phyloP scores from a whole-genome alignment of 441 rosid genomes.

The Arabidopsis hybrid region DNA sequence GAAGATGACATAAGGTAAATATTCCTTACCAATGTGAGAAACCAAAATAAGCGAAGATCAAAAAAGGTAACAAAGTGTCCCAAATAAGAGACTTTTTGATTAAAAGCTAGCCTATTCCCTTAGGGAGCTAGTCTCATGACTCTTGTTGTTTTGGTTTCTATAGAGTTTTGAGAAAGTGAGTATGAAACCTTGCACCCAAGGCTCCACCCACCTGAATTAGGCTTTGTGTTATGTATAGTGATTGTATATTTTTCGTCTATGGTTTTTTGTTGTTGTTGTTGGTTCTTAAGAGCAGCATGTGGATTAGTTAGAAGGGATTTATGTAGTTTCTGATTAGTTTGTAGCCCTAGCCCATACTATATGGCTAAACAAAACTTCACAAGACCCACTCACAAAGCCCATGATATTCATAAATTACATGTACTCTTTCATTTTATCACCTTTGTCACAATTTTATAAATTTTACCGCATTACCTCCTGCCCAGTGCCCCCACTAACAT shows the following conservation, averaged over 20 bases:
- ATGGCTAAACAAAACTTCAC: background rate
- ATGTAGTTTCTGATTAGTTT: slow-evolving; percentile 8
- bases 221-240: slow-evolving; percentile 29
- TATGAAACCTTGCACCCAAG: slow-evolving; percentile 28
- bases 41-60: slow-evolving; percentile 7
- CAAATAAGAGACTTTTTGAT: slow-evolving; percentile 21
- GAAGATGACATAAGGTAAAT: slow-evolving; percentile 28
- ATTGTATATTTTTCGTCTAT: slow-evolving; percentile 15
- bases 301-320: slow-evolving; percentile 1
- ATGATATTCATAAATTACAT: background rate
- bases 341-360: background rate
- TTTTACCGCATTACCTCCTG: background rate
- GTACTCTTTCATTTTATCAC: background rate
- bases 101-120: slow-evolving; percentile 2
- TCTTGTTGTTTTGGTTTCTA: background rate
- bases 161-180: slow-evolving; percentile 15
- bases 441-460: background rate
- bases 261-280: slow-evolving; percentile 5
- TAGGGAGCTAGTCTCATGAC: slow-evolving; percentile 24
- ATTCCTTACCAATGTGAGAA: slow-evolving; percentile 20
- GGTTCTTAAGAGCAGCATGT: background rate
- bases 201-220: slow-evolving; percentile 57
- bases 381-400: background rate
- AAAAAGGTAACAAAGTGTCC: background rate
- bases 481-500: background rate